Base-by-base conservation (phyloP, 2,329 filamentous ascomycete genomes). In the Trichoderma sp. region DNA sequence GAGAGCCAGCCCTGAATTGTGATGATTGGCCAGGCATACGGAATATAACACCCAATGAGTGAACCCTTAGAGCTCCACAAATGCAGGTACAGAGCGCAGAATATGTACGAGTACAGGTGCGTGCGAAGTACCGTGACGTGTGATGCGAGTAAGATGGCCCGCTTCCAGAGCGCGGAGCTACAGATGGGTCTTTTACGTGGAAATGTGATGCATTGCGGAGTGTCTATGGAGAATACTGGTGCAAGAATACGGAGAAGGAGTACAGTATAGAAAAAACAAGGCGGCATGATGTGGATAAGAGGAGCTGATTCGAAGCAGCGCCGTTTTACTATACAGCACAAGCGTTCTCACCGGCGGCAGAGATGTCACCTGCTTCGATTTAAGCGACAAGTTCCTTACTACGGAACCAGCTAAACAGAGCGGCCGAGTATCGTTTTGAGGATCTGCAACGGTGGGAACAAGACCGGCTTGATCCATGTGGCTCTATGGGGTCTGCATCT, bases 1-100 rank as follows among this genome's bases (percentile, higher is more conserved):
- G 45, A 35, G 6, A 56, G 38, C 7, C 31, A 9, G 69, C 16
- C 16, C 18, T n/a, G 33, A n/a, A 16, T 16, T 24, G 2, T 29
- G 16, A 21, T 53, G 29, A 64, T 72, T 72, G 69, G 69, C 27
- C 31, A 29, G 16, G 16, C 24, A 67, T 21, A 35, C 53, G 64
- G 64, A 24, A 68, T 21, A 50, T 12, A 62, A 41, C 21, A 45
- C 35, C 63, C 72, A 68, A 67, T 68, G 38, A 18, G n/a, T 68
- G 63, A 33, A 14, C 45, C 56, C 11, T 45, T 33, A 59, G 35
- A 12, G 64, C 53, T 74, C 71, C 71, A 74, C 53, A 67, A 45
- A 74, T 74, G 72, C 72, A 74, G 72, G 72, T 74, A 74, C 72
- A n/a, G 60, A 35, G n/a, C 41, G 62, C 71, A 65, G 29, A 29